Evolutionary conservation across 2,329 filamentous ascomycete species (phyloP), one percentile per base, ranked within the genome.

Genomic region (Immersiporthe knoxdaviesiana): DNA sequence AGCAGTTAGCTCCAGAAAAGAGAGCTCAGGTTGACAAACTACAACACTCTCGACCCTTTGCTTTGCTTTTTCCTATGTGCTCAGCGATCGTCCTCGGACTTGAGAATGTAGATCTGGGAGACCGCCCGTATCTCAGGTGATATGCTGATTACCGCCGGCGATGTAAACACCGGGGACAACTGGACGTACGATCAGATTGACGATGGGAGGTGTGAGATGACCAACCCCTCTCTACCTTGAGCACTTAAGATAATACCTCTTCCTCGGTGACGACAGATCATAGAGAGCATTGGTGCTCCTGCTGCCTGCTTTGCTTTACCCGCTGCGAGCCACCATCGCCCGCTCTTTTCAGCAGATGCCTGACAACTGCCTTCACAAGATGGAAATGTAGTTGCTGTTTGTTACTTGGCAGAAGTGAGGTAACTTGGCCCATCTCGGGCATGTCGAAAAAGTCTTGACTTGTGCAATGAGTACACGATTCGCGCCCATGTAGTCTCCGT

Each of bases 11-110:
- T 72, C 67, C 65, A 67, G 64, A 68, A 68, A 68, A 62, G 68
- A 71, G 71, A 72, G 70, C 69, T 67, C 63, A 56, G 66, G 64
- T 71, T 73, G 73, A 67, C 70, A 67, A 63, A 68, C 66, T 39
- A 68, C 68, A 56, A 66, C 63, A 66, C 35, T 52, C 61, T 41
- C 30, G 37, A 21, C 11, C 61, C 30, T 44, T n/a, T n/a, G n/a
- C n/a, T n/a, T n/a, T n/a, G n/a, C n/a, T n/a, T 27, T 35, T 59
- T 39, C 30, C 30, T 4, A 4, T 35, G 44, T 67, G 67, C 16
- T 32, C 58, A 30, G 32, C 35, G 32, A 27, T 35, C 14, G 1
- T 35, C 12, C 6, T 47, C n/a, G 18, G 16, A 5, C 5, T 27
- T 8, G 24, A 8, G 30, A 18, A 44, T 30, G 52, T 56, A 56